Evolutionary conservation across 768 basidiomycete genomes (phyloP), one percentile per base, ranked within the genome.

Genomic region (Lactifluus echinatus): DNA sequence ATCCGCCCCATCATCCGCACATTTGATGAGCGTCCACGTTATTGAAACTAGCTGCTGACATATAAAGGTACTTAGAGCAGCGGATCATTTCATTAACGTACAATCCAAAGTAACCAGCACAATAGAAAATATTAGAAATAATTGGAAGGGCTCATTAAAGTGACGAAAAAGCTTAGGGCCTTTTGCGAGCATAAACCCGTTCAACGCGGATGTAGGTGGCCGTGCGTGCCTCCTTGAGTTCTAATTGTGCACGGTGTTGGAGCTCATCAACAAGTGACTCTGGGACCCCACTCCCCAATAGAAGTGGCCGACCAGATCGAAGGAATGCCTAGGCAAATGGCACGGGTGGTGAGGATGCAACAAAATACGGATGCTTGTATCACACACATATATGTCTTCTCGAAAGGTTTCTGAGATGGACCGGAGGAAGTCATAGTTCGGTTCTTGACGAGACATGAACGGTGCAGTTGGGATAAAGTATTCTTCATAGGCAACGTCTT

Each of bases 391-490:
- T 34, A 85, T 71, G 65, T 86, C 84, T n/a, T 84, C 81, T 45
- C 76, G 69, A 77, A 85, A 74, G 39, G 66, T 68, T 8, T 69
- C 55, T 39, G 55, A 31, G 46, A 58, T 53, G 7, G 49, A 7
- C 42, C 52, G 61, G 14, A 34, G 39, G 28, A 43, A 49, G 43
- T 39, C 17, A 28, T 62, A 58, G 21, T 74, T 75, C 24, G 69
- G 70, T n/a, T 63, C 67, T 0, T 66, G 58, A 3, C 63, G 53
- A 11, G 62, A 52, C 45, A 71, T 45, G 73, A 77, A 85, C 4
- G 83, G 76, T 8, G 80, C 79, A 8, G 77, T 73, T 8, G 85
- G 85, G 15, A 87, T 64, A 79, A 81, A 90, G 65, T 78, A 81
- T 23, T 84, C 79, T 40, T 75, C 69, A 62, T 77, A 76, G 2